A percentile compares a stretch with the other conserved stretches of the same genome.
Evolutionary conservation across 2,329 filamentous ascomycete genomes (phyloP).

Genomic region (Huntiella moniliformis): DNA sequence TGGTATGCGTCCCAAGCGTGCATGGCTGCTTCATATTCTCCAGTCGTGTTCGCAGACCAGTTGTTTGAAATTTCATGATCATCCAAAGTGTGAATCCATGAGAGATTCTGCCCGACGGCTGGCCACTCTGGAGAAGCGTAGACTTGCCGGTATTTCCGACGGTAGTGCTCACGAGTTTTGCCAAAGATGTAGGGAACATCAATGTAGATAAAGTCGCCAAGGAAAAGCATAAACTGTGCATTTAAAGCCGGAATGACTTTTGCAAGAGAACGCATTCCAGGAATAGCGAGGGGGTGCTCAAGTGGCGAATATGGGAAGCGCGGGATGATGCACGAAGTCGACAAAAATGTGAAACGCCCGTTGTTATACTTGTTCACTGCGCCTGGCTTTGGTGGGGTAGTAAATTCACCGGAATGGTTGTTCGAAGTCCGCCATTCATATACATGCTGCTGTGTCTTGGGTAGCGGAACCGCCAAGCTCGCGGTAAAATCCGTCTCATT

Average conservation of each 20-base stretch:
- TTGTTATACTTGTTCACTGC: constrained; percentile 38
- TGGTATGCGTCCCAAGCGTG: constrained; percentile 84
- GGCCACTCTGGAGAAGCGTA: constrained; percentile 90
- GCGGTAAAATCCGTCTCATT: constrained; percentile 71
- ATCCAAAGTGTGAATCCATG: constrained; percentile 93
- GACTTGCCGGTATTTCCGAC: constrained; percentile 84
- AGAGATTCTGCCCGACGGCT: constrained; percentile 55
- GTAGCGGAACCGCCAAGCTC: constrained; percentile 44
- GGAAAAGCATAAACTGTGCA: constrained; percentile 62
- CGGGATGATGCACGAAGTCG: constrained; percentile 73
- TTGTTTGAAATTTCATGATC: constrained; percentile 95
- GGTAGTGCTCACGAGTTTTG: constrained; percentile 53
- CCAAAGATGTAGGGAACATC: constrained; percentile 75
- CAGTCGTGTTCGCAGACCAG: constrained; percentile 67
- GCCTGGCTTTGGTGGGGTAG: constrained; percentile 54
- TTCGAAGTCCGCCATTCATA: constrained; percentile 81
- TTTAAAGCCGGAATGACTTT: constrained; percentile 51
- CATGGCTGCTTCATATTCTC: constrained; percentile 59
- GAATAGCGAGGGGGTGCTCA: constrained; percentile 66
- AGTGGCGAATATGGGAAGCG: constrained; percentile 76
- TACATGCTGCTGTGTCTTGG: constrained; percentile 45
- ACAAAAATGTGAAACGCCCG: constrained; percentile 72
- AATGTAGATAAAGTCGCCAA: constrained; percentile 78
- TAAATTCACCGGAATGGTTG: constrained; percentile 68
- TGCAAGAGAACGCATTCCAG: constrained; percentile 60